Base-by-base conservation (phyloP, 495 filamentous ascomycete species). In the Aspergillus leporis region DNA sequence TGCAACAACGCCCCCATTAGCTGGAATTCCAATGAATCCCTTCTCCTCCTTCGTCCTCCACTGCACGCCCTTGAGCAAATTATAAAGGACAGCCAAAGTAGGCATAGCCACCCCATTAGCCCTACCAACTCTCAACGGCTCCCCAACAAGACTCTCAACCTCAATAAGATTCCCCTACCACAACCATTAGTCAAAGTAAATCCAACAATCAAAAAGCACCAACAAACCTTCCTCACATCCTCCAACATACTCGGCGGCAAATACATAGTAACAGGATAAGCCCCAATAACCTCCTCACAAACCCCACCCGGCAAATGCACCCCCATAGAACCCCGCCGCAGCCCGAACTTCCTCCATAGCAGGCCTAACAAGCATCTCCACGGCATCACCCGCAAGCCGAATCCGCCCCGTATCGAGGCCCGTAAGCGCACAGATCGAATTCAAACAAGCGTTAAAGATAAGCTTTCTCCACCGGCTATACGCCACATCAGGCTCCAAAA, bases 141-240 rank as follows among this genome's bases (percentile, higher is more conserved):
- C 81, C 0, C 81, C 80, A 6, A 82, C 66, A 18, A 83, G 75
- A 56, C 76, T 79, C 57, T 83, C 81, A 43, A 77, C 72, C 59
- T 84, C 81, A 46, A 80, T 79, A 56, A 72, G 81, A 62, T 79
- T 82, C 8, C 75, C 78, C 78, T 77, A 56, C 8, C 7, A 28
- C 5, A 14, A 18, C 25, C 25, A 51, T n/a, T 31, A 22, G 18
- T 5, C 21, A 28, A 2, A 7, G n/a, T 5, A 34, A n/a, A 13
- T 2, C 13, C 6, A 36, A 6, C 2, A 0, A 18, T 1, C 16
- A 25, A 38, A 18, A 28, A 28, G 6, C 3, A 28, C n/a, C 6
- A 28, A 63, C 61, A 31, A 34, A 72, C 72, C 64, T 82, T 80
- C 21, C 66, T 51, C 5, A 72, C 51, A 66, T 80, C 78, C 49